Conservation (phyloP, 2,329 filamentous ascomycete species). For the Pyrenochaeta sp. region DNA sequence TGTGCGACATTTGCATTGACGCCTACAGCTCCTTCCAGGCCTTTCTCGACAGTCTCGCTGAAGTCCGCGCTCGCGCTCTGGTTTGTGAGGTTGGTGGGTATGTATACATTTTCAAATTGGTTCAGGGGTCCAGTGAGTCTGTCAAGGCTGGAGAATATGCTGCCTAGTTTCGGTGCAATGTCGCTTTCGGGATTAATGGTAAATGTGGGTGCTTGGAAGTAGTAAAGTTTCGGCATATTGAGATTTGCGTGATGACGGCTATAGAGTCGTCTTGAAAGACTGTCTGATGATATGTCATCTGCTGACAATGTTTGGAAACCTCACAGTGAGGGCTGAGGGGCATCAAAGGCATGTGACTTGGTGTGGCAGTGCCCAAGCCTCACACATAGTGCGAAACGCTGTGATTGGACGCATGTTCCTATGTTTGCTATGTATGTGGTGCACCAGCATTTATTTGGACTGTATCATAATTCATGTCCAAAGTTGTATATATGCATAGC, state of each 20-base stretch:
- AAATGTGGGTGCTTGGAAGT: constrained; percentile 8
- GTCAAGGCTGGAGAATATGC: constrained; percentile 9
- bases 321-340: no score
- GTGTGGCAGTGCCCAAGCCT: no score
- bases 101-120: neutral
- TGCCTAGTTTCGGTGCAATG: constrained; percentile 8
- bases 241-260: neutral
- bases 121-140: constrained; percentile 9
- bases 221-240: constrained; percentile 7
- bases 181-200: constrained; percentile 1
- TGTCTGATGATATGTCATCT: no score
- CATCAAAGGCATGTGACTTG: no score
- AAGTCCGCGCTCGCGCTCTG: constrained; percentile 1
- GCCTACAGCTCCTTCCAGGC: neutral
- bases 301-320: no score
- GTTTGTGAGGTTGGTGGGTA: constrained; percentile 2
- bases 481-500: neutral
- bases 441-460: no score
- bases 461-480: no score
- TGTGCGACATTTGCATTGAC: constrained; percentile 5
- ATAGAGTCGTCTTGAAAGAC: neutral
- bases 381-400: no score
- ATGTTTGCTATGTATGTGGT: no score
- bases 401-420: no score
- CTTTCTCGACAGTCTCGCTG: neutral